Percentiles rank a stretch among this genome's conserved stretches.
Conservation (phyloP, 108 stramenopile species). For the Cyclotella kingstonii region DNA sequence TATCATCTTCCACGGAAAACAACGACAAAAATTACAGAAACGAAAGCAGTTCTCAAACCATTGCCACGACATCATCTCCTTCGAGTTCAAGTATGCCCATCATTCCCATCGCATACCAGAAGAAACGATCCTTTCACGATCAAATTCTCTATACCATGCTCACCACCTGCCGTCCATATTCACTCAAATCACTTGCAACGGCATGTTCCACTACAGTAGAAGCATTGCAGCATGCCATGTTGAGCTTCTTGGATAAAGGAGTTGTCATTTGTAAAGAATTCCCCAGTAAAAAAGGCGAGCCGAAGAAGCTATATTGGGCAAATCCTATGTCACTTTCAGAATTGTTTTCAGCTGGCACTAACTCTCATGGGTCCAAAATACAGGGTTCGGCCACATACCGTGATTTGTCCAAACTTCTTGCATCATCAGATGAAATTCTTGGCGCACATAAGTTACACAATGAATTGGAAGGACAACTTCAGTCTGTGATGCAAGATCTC, state of each 20-base stretch:
- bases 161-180: constrained; percentile 62
- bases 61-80: neutral
- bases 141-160: constrained; percentile 66
- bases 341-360: constrained; percentile 8
- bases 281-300: constrained; percentile 38
- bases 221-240: constrained; percentile 61
- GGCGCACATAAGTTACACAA: constrained; percentile 21
- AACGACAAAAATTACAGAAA: too few relatives aligned
- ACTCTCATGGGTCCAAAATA: neutral
- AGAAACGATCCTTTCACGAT: constrained; percentile 71
- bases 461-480: constrained; percentile 24
- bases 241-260: constrained; percentile 65
- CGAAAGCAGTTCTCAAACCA: neutral
- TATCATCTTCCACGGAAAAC: too few relatives aligned
- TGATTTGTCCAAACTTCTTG: constrained; percentile 23
- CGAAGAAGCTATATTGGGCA: constrained; percentile 75
- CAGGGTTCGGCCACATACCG: constrained; percentile 13
- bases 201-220: constrained; percentile 58
- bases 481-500: constrained; percentile 32
- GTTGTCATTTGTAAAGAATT: constrained; percentile 74
- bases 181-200: constrained; percentile 65
- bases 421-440: constrained; percentile 43
- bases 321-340: constrained; percentile 18
- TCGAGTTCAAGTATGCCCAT: neutral
- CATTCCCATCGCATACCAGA: constrained; percentile 20